Evolutionary conservation across 1,284 basidiomycete genomes (phyloP).

Genomic region (Heterobasidion parviporum): DNA sequence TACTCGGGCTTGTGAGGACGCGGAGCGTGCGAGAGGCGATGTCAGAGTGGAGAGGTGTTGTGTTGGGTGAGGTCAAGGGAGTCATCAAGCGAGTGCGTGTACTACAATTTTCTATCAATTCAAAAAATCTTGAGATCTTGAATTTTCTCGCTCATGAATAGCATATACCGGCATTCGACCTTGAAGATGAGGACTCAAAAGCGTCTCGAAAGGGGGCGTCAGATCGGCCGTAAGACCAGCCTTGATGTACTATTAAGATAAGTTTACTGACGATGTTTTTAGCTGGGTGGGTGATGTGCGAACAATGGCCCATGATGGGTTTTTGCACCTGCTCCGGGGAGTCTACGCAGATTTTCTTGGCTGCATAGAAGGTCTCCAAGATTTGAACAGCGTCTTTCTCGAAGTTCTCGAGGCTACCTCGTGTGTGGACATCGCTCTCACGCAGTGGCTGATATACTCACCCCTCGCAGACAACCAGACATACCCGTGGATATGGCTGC

Average conservation of each 20-base stretch:
- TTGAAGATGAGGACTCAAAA: conserved; percentile 41
- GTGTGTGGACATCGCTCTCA: conserved; percentile 22
- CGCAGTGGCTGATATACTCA: conserved; percentile 6
- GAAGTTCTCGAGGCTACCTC: conserved; percentile 49
- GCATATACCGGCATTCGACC: conserved; percentile 52
- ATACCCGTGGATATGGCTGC: conserved; percentile 31
- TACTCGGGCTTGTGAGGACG: conserved; percentile 72
- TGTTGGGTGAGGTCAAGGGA: conserved; percentile 57
- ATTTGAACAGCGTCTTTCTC: conserved; percentile 54
- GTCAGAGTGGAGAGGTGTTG: conserved; percentile 71
- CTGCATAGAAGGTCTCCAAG: conserved; percentile 65
- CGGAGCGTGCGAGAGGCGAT: conserved; percentile 66
- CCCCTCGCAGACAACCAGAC: conserved; percentile 23
- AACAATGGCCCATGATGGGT: conserved; percentile 62
- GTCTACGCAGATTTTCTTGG: conserved; percentile 65
- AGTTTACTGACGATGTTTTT: background rate
- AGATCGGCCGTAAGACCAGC: conserved; percentile 7
- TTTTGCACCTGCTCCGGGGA: conserved; percentile 51
- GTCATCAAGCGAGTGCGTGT: conserved; percentile 49
- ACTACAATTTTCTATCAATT: background rate
- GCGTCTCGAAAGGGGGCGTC: conserved; percentile 18
- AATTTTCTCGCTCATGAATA: conserved; percentile 16
- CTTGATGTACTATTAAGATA: background rate
- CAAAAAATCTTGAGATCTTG: conserved; percentile 1
- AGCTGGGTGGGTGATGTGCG: conserved; percentile 44